Percentiles rank a stretch among this genome's conserved stretches.
Evolutionary conservation across 495 filamentous ascomycete genomes (phyloP).

Genomic region (Aspergillus olivimuriae): DNA sequence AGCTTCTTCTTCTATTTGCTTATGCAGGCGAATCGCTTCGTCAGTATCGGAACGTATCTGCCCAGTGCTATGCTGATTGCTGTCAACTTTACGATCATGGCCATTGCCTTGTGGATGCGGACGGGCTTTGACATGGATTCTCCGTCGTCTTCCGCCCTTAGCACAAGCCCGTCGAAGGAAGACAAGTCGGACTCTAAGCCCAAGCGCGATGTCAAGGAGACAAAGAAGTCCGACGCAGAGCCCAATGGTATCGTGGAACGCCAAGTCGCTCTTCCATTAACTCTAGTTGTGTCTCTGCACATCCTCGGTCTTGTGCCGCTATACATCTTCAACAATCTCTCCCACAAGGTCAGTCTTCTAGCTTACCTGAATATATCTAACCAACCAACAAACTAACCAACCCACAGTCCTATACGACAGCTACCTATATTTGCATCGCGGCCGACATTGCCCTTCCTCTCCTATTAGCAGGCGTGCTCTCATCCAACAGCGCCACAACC

Average conservation of each 20-base stretch:
- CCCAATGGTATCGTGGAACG: constrained; percentile 50
- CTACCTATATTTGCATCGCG: constrained; percentile 44
- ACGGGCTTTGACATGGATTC: constrained; percentile 52
- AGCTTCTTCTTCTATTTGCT: constrained; percentile 99
- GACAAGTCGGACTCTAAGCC: constrained; percentile 20
- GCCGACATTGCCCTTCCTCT: constrained; percentile 53
- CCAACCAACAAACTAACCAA: too few relatives aligned
- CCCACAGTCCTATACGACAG: constrained; percentile 49
- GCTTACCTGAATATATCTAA: constrained; percentile 7
- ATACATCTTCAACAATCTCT: constrained; percentile 75
- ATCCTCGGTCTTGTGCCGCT: constrained; percentile 77
- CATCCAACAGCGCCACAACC: constrained; percentile 41
- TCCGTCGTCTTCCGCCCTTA: constrained; percentile 3
- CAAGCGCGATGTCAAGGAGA: constrained; percentile 12
- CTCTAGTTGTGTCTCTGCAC: constrained; percentile 63
- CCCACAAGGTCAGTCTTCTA: constrained; percentile 50
- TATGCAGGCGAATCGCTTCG: constrained; percentile 83
- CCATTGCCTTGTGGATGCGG: constrained; percentile 85
- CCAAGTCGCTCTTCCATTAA: constrained; percentile 70
- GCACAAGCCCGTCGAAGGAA: constrained; percentile 7
- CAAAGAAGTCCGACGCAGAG: constrained; percentile 6
- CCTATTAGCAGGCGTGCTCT: constrained; percentile 50
- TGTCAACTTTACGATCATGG: constrained; percentile 89
- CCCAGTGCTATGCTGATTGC: constrained; percentile 96
- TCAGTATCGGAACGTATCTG: constrained; percentile 95